Percentiles rank a stretch among this genome's conserved stretches.
Evolutionary conservation across 1,284 basidiomycete species (phyloP).

Genomic region (Laetiporus sulphureus): DNA sequence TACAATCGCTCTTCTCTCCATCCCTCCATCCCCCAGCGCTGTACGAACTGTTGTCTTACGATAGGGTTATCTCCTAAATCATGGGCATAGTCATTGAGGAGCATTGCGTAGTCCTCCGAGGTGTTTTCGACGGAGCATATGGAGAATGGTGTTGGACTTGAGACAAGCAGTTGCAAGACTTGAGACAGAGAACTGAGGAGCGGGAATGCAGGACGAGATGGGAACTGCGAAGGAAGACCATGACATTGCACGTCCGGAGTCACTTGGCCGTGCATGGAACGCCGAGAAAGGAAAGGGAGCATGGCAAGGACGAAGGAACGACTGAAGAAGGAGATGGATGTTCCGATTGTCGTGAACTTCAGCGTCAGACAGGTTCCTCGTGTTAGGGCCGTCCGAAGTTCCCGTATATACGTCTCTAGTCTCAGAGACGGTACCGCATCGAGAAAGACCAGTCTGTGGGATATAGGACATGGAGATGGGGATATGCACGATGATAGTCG

Average conservation of each 20-base stretch:
- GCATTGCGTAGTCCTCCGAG: constrained; percentile 31
- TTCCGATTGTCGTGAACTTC: constrained; percentile 28
- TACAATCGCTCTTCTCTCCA: constrained; percentile 46
- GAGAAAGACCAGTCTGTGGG: too few species aligned
- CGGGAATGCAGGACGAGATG: constrained; percentile 20
- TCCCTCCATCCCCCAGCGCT: constrained; percentile 27
- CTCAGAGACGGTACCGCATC: constrained; percentile 12
- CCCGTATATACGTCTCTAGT: constrained; percentile 16
- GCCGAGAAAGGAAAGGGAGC: constrained; percentile 29
- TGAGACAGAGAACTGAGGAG: constrained; percentile 26
- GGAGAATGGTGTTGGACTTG: constrained; percentile 21
- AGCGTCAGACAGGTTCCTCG: constrained; percentile 22
- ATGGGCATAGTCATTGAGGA: constrained; percentile 20
- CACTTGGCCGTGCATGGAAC: constrained; percentile 9
- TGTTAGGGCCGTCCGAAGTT: constrained; percentile 21
- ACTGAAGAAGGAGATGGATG: constrained; percentile 19
- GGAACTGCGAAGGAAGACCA: too few species aligned
- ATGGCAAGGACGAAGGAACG: constrained; percentile 25
- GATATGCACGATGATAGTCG: too few species aligned
- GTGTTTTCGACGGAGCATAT: constrained; percentile 36
- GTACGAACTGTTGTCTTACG: constrained; percentile 24
- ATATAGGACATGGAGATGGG: too few species aligned
- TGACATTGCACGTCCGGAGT: too few species aligned
- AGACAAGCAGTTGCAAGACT: constrained; percentile 28
- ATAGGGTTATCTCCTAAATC: constrained; percentile 23